Evolutionary conservation across 257 asterid species (phyloP), one percentile per base, ranked within the genome.

Genomic region (Plantago ovata): DNA sequence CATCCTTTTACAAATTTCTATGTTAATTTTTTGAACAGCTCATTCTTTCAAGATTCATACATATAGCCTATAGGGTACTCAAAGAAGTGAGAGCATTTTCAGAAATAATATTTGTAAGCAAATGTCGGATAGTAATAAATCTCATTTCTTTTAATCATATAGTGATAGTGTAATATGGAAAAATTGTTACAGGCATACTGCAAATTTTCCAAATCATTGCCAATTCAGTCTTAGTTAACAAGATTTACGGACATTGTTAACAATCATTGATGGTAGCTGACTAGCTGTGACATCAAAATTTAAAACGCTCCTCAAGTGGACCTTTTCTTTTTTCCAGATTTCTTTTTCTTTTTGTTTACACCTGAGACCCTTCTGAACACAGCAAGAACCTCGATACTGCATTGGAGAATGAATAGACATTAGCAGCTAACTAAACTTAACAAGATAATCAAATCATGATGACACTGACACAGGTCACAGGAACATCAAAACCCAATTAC

Each of bases 331-430:
- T 87, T 87, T 48, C 80, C 84, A 15, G 76, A 55, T 72, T 80
- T 75, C 79, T 75, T 79, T 62, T 57, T 72, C 84, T 79, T 84
- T 22, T n/a, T 48, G 61, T 67, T 76, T 54, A 60, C 78, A 67
- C 66, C 72, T 0, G 77, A 33, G 58, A 88, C 81, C 72, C 94
- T 85, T 70, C 75, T 85, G 71, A 91, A 91, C 71, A 91, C 89
- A 7, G 94, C 95, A 64, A 91, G 71, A 70, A 87, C 73, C 87
- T 87, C 96, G 60, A 91, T 78, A 67, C 98, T 87, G 94, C 89
- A 81, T 42, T 63, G 57, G 32, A 39, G 44, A 57, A 72, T 57
- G 68, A 62, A 22, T 53, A 46, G 50, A 40, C 50, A 72, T 59
- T 20, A 38, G 63, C 45, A 49, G 58, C 23, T 44, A 53, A 39